phyloP scores from a whole-genome alignment of 2,329 filamentous ascomycete genomes.

The Penicillium frequentans region DNA sequence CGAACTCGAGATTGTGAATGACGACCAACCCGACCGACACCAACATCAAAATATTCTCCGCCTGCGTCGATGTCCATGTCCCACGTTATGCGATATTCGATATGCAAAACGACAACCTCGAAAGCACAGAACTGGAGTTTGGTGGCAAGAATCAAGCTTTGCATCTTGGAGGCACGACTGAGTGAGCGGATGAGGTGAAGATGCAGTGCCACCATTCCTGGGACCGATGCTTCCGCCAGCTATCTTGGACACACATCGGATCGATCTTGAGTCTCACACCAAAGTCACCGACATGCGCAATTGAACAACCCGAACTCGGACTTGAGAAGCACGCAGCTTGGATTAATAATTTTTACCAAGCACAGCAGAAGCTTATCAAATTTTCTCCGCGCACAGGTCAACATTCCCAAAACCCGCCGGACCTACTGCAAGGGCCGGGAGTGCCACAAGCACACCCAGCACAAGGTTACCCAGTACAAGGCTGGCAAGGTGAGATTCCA shows the following conservation, averaged over 20 bases:
- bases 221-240: not conserved
- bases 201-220: not conserved
- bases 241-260: not conserved
- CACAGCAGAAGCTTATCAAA: slow-evolving; percentile 26
- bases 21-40: slow-evolving; percentile 7
- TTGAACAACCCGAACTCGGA: slow-evolving; percentile 10
- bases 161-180: not conserved
- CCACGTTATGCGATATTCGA: not conserved
- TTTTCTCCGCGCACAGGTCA: slow-evolving; percentile 63
- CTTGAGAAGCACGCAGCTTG: slow-evolving; percentile 4
- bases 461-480: slow-evolving; percentile 97
- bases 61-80: not conserved
- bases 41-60: not conserved
- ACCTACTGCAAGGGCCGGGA: slow-evolving; percentile 98
- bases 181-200: not conserved
- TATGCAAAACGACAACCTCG: not conserved
- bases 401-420: slow-evolving; percentile 96
- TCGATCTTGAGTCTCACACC: not conserved
- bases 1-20: slow-evolving; percentile 17
- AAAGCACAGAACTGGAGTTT: not conserved
- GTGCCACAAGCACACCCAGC: slow-evolving; percentile 88
- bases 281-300: not conserved
- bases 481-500: slow-evolving; percentile 72
- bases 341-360: not conserved
- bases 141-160: not conserved